phyloP scores from a whole-genome alignment of 352 stramenopile genomes.

The Phytophthora sansomeana region DNA sequence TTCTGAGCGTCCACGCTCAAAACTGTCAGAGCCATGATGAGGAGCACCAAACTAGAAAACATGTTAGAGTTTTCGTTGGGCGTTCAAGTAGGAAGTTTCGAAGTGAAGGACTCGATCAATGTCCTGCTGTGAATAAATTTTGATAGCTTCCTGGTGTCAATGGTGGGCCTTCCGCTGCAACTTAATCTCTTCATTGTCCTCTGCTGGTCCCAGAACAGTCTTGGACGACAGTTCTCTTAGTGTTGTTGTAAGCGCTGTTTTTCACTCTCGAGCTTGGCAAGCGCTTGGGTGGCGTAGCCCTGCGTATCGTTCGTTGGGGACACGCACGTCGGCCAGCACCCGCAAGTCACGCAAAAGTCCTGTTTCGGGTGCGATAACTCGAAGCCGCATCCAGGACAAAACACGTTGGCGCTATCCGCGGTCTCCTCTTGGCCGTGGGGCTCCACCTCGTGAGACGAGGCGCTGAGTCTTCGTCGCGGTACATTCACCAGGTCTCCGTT shows the following conservation, averaged over 20 bases:
- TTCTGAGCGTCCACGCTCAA: no score
- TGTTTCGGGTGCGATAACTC: conserved; percentile 50
- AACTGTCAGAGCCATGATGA: no score
- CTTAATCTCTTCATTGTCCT: no score
- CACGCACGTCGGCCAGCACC: conserved; percentile 66
- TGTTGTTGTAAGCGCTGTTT: conserved; percentile 39
- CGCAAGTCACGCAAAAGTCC: conserved; percentile 70
- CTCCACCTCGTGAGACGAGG: conserved; percentile 38
- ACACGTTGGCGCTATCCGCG: conserved; percentile 51
- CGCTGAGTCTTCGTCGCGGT: conserved; percentile 37
- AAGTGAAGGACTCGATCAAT: no score
- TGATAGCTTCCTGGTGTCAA: no score
- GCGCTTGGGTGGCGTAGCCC: conserved; percentile 56
- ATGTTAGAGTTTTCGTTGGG: no score
- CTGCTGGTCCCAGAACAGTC: no score
- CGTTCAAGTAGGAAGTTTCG: no score
- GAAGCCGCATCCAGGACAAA: conserved; percentile 56
- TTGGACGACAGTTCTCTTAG: no score
- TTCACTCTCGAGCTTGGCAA: conserved; percentile 48
- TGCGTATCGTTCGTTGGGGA: conserved; percentile 64
- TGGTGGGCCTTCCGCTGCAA: no score
- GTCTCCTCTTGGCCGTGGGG: conserved; percentile 49
- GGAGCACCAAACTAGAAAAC: no score
- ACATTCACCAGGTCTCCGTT: conserved; percentile 54
- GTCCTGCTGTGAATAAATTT: no score